Evolutionary conservation across 2,329 filamentous ascomycete genomes (phyloP).

Genomic region (Allantophomopsis lycopodina): DNA sequence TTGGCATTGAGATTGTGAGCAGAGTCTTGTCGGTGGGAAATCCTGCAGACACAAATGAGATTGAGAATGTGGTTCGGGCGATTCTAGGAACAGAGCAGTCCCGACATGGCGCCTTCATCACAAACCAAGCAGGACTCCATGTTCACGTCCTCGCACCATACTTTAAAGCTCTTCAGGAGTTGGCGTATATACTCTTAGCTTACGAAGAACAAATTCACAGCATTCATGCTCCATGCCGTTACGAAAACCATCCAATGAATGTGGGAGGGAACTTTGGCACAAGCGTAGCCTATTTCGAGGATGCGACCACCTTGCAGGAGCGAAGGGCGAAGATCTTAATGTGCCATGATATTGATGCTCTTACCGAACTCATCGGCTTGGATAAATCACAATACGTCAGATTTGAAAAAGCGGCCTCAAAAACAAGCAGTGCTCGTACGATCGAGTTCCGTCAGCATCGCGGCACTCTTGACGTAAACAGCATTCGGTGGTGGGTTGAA

Average conservation of each 20-base stretch:
- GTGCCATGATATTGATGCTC: background rate
- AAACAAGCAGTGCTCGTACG: background rate
- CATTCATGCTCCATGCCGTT: conserved; percentile 1
- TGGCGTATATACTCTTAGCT: conserved; percentile 1
- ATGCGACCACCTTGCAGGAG: background rate
- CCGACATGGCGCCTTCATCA: conserved; percentile 1
- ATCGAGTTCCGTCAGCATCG: conserved; percentile 3
- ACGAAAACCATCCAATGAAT: background rate
- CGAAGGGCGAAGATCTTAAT: too few species aligned
- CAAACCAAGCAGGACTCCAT: conserved; percentile 1
- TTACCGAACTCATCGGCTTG: background rate
- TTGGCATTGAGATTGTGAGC: conserved; percentile 1
- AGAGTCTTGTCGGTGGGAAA: background rate
- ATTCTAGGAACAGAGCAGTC: background rate
- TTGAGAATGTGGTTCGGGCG: background rate
- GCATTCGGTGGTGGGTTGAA: background rate
- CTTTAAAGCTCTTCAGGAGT: background rate
- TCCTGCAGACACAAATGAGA: background rate
- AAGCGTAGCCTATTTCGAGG: background rate
- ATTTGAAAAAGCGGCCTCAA: background rate
- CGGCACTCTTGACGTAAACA: background rate
- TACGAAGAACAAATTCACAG: conserved; percentile 3
- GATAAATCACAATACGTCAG: background rate
- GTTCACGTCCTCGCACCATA: conserved; percentile 1
- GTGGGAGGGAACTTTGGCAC: background rate